A percentile compares a stretch with the other conserved stretches of the same genome.
Conservation (phyloP, 2,329 filamentous ascomycete genomes). For the Fusarium sp. region DNA sequence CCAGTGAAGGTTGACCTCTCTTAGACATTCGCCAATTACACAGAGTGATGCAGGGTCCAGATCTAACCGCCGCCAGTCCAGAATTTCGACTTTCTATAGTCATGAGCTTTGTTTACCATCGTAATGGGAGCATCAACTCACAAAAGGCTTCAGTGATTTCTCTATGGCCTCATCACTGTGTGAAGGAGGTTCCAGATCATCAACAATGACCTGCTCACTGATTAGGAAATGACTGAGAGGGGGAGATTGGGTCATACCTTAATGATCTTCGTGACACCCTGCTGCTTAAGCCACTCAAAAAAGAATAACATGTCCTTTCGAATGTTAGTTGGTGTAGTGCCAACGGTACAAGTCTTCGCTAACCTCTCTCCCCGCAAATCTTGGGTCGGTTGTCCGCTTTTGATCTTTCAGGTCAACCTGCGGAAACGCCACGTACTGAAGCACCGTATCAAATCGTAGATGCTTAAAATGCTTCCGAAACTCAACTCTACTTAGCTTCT, state of each 20-base stretch:
- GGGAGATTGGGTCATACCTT: background rate
- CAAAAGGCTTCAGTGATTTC: slow-evolving; percentile 7
- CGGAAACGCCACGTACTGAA: slow-evolving; percentile 26
- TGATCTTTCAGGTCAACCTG: background rate
- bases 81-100: background rate
- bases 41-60: background rate
- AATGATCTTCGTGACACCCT: slow-evolving; percentile 2
- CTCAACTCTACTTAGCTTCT: background rate
- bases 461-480: slow-evolving; percentile 14
- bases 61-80: background rate
- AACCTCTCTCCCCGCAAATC: slow-evolving; percentile 11
- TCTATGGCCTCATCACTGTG: slow-evolving; percentile 28
- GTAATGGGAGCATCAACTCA: background rate
- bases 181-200: slow-evolving; percentile 19
- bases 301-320: slow-evolving; percentile 22
- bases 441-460: slow-evolving; percentile 7
- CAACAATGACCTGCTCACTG: slow-evolving; percentile 9
- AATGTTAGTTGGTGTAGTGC: background rate
- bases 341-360: fast-evolving
- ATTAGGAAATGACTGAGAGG: background rate
- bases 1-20: slow-evolving; percentile 24
- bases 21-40: slow-evolving; percentile 2
- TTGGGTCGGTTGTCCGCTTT: background rate
- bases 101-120: no score
- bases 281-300: slow-evolving; percentile 10